Conservation (phyloP, 2,329 filamentous ascomycete species). For the Calonectria hawksworthii region DNA sequence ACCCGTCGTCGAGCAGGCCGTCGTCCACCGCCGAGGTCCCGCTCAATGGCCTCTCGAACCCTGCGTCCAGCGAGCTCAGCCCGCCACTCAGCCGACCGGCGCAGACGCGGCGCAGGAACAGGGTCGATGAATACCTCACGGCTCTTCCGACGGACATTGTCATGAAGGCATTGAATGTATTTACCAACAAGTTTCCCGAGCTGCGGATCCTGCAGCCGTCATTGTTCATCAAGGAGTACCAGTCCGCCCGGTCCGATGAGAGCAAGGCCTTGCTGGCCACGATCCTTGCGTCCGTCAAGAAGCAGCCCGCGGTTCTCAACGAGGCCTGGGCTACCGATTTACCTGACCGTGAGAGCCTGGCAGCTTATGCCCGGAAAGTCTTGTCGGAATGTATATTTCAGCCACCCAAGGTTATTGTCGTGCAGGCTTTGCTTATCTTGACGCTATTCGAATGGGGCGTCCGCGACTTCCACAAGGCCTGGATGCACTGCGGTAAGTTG, state of each 20-base stretch:
- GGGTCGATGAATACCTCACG: conserved; percentile 44
- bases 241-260: conserved; percentile 37
- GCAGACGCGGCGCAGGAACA: not conserved
- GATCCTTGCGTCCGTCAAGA: conserved; percentile 34
- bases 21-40: not conserved
- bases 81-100: not conserved
- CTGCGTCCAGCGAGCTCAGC: not conserved
- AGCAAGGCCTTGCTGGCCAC: conserved; percentile 42
- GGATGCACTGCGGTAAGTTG: conserved; percentile 53
- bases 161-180: conserved; percentile 51
- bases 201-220: conserved; percentile 51
- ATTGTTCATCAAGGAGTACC: conserved; percentile 46
- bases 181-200: conserved; percentile 53
- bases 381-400: conserved; percentile 35
- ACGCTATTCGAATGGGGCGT: conserved; percentile 59
- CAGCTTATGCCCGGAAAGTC: conserved; percentile 30
- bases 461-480: conserved; percentile 58
- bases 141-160: conserved; percentile 43
- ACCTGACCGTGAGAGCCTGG: conserved; percentile 29
- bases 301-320: conserved; percentile 29
- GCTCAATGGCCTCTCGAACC: not conserved
- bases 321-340: conserved; percentile 27
- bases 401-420: conserved; percentile 45
- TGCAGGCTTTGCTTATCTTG: conserved; percentile 57
- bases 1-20: conserved; percentile 8